These are phyloP conservation scores for Cyberlindnera meyerae DNA, from an alignment of 805 yeast genomes.

Conservation along the genomic window DNA sequence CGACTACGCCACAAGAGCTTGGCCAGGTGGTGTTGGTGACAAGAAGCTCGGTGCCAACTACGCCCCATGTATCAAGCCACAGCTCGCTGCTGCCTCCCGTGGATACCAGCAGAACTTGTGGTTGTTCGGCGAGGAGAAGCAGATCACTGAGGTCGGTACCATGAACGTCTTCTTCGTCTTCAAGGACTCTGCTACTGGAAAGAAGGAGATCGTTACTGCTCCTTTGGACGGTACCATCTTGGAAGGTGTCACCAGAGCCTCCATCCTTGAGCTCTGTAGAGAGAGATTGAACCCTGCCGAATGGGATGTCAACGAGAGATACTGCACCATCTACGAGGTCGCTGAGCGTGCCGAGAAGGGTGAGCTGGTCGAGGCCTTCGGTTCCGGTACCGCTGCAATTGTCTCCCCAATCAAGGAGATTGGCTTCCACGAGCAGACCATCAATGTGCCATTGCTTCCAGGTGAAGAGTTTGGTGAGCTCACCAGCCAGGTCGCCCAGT, in stretches of 20 bases:
- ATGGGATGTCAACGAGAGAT: slow-evolving; percentile 84
- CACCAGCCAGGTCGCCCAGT: slow-evolving; percentile 70
- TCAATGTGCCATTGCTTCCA: slow-evolving; percentile 71
- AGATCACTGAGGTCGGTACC: slow-evolving; percentile 95
- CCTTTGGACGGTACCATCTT: slow-evolving; percentile 96
- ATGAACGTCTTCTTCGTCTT: slow-evolving; percentile 93
- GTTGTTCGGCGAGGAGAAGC: slow-evolving; percentile 87
- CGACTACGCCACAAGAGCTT: slow-evolving; percentile 93
- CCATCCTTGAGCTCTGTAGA: slow-evolving; percentile 72
- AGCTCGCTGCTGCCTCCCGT: slow-evolving; percentile 79
- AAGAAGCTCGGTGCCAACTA: slow-evolving; percentile 95
- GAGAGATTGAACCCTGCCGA: slow-evolving; percentile 67
- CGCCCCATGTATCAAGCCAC: slow-evolving; percentile 93
- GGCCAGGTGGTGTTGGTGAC: slow-evolving; percentile 99
- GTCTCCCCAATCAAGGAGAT: slow-evolving; percentile 90
- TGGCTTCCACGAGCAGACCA: slow-evolving; percentile 70
- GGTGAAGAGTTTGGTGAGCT: slow-evolving; percentile 78
- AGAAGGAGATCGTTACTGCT: slow-evolving; percentile 89
- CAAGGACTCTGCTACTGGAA: slow-evolving; percentile 68
- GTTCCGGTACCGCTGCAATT: slow-evolving; percentile 96
- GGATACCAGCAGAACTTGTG: slow-evolving; percentile 96
- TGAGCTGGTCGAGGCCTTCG: slow-evolving; percentile 88
- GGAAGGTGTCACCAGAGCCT: slow-evolving; percentile 95
- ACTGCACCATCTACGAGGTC: slow-evolving; percentile 76
- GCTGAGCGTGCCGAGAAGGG: slow-evolving; percentile 73